Evolutionary conservation across 2,329 filamentous ascomycete genomes (phyloP).

Genomic region (Eutypa lata): DNA sequence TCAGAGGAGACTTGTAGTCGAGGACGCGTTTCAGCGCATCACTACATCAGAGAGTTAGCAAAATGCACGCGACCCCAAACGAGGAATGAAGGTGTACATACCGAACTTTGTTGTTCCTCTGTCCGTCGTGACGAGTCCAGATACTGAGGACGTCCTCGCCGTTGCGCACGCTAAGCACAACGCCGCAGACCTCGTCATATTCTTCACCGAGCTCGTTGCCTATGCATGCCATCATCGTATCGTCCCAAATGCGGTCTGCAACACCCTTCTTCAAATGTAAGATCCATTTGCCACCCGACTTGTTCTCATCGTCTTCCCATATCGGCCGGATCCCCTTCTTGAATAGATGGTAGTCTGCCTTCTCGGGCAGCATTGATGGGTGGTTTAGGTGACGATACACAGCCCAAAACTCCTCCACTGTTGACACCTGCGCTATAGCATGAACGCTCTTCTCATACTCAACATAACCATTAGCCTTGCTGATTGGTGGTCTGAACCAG

Average conservation of each 20-base stretch:
- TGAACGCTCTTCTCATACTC: conserved; percentile 98
- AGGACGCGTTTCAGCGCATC: conserved; percentile 93
- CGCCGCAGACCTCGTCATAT: conserved; percentile 90
- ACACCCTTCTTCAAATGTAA: conserved; percentile 96
- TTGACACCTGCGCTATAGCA: conserved; percentile 75
- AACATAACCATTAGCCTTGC: conserved; percentile 80
- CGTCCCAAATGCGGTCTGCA: conserved; percentile 95
- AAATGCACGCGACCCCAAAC: conserved; percentile 2
- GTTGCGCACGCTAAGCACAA: conserved; percentile 88
- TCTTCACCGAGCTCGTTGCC: conserved; percentile 94
- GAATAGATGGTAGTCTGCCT: conserved; percentile 98
- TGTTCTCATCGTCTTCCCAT: conserved; percentile 98
- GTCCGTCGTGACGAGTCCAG: conserved; percentile 92
- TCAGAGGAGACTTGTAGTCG: conserved; percentile 81
- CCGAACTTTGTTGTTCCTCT: conserved; percentile 94
- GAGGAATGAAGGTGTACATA: conserved; percentile 42
- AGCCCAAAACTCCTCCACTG: conserved; percentile 86
- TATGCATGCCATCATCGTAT: conserved; percentile 83
- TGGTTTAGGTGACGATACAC: conserved; percentile 87
- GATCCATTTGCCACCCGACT: conserved; percentile 95
- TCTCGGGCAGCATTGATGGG: conserved; percentile 81
- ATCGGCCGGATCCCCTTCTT: conserved; percentile 94
- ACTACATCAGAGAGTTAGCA: conserved; percentile 44
- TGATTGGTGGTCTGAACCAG: conserved; percentile 95
- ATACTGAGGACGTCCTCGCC: conserved; percentile 97